Evolutionary conservation across 2,329 filamentous ascomycete species (phyloP).

Genomic region (Chlorencoelia australis): DNA sequence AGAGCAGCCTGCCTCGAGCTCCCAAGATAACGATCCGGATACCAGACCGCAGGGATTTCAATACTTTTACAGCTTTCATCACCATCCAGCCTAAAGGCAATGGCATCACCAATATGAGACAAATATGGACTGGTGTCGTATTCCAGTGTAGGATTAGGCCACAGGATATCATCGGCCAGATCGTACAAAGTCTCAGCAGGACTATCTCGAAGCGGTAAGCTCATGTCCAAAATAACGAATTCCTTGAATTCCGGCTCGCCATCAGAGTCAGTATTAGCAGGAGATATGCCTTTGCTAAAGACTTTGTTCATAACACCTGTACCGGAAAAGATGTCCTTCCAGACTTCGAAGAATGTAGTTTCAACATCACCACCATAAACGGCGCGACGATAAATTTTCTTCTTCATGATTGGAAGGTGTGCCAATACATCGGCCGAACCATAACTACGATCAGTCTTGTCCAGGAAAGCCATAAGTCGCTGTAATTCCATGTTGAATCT

Average conservation of each 20-base stretch:
- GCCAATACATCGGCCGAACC: conserved; percentile 42
- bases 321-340: conserved; percentile 12
- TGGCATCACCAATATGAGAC: conserved; percentile 35
- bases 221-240: conserved; percentile 25
- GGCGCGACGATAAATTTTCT: conserved; percentile 26
- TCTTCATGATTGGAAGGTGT: conserved; percentile 16
- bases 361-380: conserved; percentile 31
- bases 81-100: conserved; percentile 36
- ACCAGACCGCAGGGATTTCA: conserved; percentile 42
- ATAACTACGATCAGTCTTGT: conserved; percentile 49
- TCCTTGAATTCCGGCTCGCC: conserved; percentile 7
- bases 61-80: conserved; percentile 34
- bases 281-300: conserved; percentile 20
- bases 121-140: conserved; percentile 21
- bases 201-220: conserved; percentile 18
- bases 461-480: conserved; percentile 53
- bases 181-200: conserved; percentile 25
- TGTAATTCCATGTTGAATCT: conserved; percentile 35
- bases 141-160: conserved; percentile 16
- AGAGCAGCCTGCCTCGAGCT: conserved; percentile 36
- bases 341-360: conserved; percentile 19
- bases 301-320: conserved; percentile 15
- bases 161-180: conserved; percentile 25
- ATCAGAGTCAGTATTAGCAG: conserved; percentile 9
- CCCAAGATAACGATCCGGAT: conserved; percentile 43